Percentiles rank a stretch among this genome's conserved stretches.
Evolutionary conservation across 257 asterid genomes (phyloP).

Genomic region (Solanum bulbocastanum): DNA sequence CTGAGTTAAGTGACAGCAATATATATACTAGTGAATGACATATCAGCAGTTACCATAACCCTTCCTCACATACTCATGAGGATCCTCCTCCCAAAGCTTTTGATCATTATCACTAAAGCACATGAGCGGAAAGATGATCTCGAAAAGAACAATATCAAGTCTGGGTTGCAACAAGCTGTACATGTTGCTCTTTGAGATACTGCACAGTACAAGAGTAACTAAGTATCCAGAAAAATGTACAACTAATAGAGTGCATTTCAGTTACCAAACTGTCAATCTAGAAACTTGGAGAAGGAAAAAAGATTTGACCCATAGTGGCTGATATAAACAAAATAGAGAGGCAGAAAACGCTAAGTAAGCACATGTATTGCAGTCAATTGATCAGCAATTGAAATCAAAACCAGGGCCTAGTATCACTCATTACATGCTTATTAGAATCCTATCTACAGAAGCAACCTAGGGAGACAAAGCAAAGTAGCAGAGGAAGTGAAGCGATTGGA

Average conservation of each 20-base stretch:
- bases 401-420: background rate
- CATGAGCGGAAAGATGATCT: conserved; percentile 93
- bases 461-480: background rate
- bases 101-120: conserved; percentile 95
- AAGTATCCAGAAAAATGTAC: conserved; percentile 9
- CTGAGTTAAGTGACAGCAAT: background rate
- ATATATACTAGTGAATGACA: background rate
- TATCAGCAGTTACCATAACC: conserved; percentile 75
- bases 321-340: background rate
- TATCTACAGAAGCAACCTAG: background rate
- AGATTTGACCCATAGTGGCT: background rate
- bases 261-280: background rate
- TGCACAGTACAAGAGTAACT: conserved; percentile 26
- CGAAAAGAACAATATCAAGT: conserved; percentile 76
- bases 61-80: conserved; percentile 96
- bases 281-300: background rate
- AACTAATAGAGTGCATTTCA: background rate
- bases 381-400: background rate
- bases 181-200: conserved; percentile 79
- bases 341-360: background rate
- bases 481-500: background rate
- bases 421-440: background rate
- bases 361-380: background rate
- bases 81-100: conserved; percentile 97
- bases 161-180: conserved; percentile 82